These are phyloP conservation scores for Arabidopsis suecica DNA, from an alignment of 345 rosid species.

Conservation along the genomic window DNA sequence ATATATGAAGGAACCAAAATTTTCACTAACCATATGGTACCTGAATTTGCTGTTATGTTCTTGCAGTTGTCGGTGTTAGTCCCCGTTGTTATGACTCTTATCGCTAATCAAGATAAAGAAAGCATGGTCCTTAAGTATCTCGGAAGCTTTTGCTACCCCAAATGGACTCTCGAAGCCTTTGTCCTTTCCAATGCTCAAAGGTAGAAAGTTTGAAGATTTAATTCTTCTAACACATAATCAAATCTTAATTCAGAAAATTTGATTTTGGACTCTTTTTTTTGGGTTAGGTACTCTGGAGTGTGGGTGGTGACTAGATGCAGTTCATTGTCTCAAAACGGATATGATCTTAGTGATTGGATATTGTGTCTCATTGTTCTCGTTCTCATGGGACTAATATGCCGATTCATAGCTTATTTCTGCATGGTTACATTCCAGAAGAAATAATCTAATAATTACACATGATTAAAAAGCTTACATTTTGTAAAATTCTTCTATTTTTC, in stretches of 20 bases:
- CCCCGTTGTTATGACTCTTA: conserved; percentile 80
- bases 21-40: not conserved
- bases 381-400: conserved; percentile 51
- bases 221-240: not conserved
- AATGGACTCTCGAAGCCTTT: conserved; percentile 88
- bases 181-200: conserved; percentile 77
- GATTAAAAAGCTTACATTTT: conserved; percentile 20
- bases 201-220: conserved; percentile 19
- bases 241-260: not conserved
- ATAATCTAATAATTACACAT: conserved; percentile 35
- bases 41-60: not conserved
- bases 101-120: conserved; percentile 69
- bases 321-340: conserved; percentile 55
- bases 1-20: not conserved
- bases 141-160: conserved; percentile 69
- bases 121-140: conserved; percentile 52
- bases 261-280: not conserved
- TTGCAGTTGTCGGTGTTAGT: conserved; percentile 82
- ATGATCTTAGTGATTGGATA: conserved; percentile 65
- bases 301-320: conserved; percentile 72
- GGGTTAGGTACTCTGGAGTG: conserved; percentile 63
- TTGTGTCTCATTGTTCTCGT: conserved; percentile 54
- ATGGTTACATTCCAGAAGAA: conserved; percentile 56
- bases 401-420: conserved; percentile 54
- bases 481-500: conserved; percentile 35